These are phyloP conservation scores for Chalaropsis thielavioides DNA, from an alignment of 2,329 filamentous ascomycete genomes.

Conservation along the genomic window DNA sequence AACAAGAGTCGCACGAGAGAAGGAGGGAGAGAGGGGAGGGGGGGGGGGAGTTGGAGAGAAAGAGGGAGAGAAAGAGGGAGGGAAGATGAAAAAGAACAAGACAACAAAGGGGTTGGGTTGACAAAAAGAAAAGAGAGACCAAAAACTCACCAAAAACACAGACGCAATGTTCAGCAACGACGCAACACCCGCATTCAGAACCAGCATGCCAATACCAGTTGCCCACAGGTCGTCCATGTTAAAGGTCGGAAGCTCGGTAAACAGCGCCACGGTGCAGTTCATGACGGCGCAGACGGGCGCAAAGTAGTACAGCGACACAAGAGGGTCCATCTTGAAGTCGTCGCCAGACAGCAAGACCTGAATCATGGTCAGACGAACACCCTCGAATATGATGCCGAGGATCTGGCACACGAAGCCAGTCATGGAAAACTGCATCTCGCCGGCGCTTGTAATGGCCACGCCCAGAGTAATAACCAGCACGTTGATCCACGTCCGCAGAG, in stretches of 20 bases:
- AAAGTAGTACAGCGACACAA: constrained; percentile 82
- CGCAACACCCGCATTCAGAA: constrained; percentile 62
- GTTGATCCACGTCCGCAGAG: constrained; percentile 32
- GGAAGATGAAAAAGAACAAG: not conserved
- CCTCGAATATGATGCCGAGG: constrained; percentile 66
- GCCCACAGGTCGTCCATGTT: constrained; percentile 49
- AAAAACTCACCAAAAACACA: constrained; percentile 59
- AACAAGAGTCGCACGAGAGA: not conserved
- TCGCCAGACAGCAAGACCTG: constrained; percentile 64
- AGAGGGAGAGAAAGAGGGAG: too few relatives aligned
- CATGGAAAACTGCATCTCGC: constrained; percentile 55
- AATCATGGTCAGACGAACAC: constrained; percentile 70
- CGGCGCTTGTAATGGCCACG: constrained; percentile 38
- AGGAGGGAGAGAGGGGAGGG: not conserved
- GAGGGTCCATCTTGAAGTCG: constrained; percentile 73
- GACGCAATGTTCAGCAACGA: constrained; percentile 72
- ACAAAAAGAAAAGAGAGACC: not conserved
- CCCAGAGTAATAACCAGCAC: constrained; percentile 39
- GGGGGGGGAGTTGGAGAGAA: too few relatives aligned
- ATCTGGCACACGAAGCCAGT: constrained; percentile 54
- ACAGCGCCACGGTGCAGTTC: constrained; percentile 57
- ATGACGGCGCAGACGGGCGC: constrained; percentile 70
- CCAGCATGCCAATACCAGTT: constrained; percentile 49
- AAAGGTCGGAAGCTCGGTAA: constrained; percentile 54
- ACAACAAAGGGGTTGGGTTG: not conserved